phyloP scores from a whole-genome alignment of 805 yeast species.

The Trichomonascus vanleenenianus region DNA sequence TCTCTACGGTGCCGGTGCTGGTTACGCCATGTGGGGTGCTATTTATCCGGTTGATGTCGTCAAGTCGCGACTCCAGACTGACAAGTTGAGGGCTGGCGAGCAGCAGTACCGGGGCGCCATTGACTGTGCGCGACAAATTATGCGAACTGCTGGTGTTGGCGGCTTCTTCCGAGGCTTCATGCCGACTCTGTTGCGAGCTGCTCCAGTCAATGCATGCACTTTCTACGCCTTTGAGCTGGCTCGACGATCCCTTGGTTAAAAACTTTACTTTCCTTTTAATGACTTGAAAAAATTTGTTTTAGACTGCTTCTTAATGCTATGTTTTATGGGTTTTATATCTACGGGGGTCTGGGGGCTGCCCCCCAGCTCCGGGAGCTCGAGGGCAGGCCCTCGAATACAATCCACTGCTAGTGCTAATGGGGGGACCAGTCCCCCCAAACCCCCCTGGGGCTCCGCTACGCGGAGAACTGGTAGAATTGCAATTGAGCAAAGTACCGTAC shows the following conservation, averaged over 20 bases:
- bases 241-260: constrained; percentile 34
- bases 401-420: too few species aligned
- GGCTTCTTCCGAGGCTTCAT: constrained; percentile 88
- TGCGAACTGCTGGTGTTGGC: constrained; percentile 50
- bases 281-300: too few species aligned
- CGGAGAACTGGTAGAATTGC: too few species aligned
- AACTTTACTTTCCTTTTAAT: too few species aligned
- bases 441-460: too few species aligned
- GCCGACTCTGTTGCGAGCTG: constrained; percentile 92
- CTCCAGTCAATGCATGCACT: constrained; percentile 97
- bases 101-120: constrained; percentile 53
- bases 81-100: constrained; percentile 46
- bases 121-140: constrained; percentile 52
- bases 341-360: too few species aligned
- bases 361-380: too few species aligned
- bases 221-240: constrained; percentile 89
- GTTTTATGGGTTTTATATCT: too few species aligned
- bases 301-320: too few species aligned
- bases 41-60: constrained; percentile 86
- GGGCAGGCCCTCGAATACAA: too few species aligned
- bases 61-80: constrained; percentile 83
- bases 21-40: constrained; percentile 80
- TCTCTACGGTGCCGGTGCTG: constrained; percentile 82
- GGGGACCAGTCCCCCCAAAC: too few species aligned
- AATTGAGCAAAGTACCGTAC: too few species aligned